Conservation (phyloP, 768 basidiomycete species). For the Tremella fuciformis region DNA sequence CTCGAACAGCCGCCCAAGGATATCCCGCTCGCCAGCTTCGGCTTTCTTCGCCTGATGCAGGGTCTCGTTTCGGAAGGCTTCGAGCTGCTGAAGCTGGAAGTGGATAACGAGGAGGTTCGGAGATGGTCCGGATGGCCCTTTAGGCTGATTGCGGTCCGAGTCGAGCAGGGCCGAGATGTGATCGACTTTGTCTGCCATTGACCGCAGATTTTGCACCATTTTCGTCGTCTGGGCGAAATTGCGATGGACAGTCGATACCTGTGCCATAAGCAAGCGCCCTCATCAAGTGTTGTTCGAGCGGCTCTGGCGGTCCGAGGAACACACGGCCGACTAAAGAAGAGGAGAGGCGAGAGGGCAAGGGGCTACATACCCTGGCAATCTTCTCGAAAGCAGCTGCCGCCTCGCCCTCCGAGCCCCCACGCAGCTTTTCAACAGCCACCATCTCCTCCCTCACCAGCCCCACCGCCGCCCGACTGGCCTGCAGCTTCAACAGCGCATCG, state of each 20-base stretch:
- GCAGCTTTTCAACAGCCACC: constrained; percentile 63
- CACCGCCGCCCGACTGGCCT: constrained; percentile 45
- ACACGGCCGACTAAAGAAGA: background rate
- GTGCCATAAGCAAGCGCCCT: background rate
- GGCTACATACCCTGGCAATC: constrained; percentile 71
- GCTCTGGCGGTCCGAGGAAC: background rate
- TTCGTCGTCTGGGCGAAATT: constrained; percentile 94
- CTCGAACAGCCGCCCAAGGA: constrained; percentile 66
- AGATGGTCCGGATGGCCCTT: constrained; percentile 64
- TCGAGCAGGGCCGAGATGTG: constrained; percentile 73
- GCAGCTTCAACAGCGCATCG: constrained; percentile 61
- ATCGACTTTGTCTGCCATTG: constrained; percentile 82
- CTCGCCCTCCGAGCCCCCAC: constrained; percentile 71
- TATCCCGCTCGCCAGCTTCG: constrained; percentile 66
- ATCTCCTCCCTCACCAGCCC: constrained; percentile 43
- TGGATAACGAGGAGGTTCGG: constrained; percentile 86
- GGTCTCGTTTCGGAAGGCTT: constrained; percentile 89
- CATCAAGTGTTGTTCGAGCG: no score
- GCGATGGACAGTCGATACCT: constrained; percentile 94
- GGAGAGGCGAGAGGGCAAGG: background rate
- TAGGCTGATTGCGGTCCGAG: constrained; percentile 69
- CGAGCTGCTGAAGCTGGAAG: constrained; percentile 85
- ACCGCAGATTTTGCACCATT: constrained; percentile 89
- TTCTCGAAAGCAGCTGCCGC: constrained; percentile 84
- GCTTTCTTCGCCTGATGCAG: constrained; percentile 85